These are phyloP conservation scores for Pterulicium gracile DNA, from an alignment of 1,284 basidiomycete species.

Conservation along the genomic window DNA sequence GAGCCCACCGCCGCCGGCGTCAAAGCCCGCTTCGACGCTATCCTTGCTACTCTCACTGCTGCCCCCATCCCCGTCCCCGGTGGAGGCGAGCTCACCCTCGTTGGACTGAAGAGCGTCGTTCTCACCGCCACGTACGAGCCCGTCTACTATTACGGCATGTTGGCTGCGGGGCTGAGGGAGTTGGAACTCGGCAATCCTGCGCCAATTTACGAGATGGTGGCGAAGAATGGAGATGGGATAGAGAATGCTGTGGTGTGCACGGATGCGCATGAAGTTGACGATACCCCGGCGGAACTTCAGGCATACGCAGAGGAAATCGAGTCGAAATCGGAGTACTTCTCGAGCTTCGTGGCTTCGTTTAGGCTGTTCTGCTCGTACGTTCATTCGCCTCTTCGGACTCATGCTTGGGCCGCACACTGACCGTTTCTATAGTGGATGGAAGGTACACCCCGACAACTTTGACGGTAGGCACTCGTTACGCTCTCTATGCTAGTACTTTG, in stretches of 20 bases:
- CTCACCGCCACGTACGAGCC: not conserved
- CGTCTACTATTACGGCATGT: not conserved
- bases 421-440: not conserved
- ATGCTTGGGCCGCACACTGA: no score
- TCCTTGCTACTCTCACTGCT: not conserved
- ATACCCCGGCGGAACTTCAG: not conserved
- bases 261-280: not conserved
- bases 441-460: not conserved
- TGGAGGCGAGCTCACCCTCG: not conserved
- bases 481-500: no score
- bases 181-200: not conserved
- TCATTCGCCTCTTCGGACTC: no score
- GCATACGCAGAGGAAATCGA: not conserved
- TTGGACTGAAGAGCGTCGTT: not conserved
- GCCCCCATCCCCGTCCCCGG: not conserved
- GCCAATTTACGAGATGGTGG: not conserved
- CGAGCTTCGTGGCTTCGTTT: constrained; percentile 2
- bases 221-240: not conserved
- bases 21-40: not conserved
- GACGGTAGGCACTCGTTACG: not conserved
- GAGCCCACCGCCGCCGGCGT: not conserved
- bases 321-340: not conserved
- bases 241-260: not conserved
- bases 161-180: not conserved
- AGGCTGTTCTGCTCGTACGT: not conserved